These are phyloP conservation scores for Vigna radiata DNA, from an alignment of 306 rosid species.

Conservation along the genomic window DNA sequence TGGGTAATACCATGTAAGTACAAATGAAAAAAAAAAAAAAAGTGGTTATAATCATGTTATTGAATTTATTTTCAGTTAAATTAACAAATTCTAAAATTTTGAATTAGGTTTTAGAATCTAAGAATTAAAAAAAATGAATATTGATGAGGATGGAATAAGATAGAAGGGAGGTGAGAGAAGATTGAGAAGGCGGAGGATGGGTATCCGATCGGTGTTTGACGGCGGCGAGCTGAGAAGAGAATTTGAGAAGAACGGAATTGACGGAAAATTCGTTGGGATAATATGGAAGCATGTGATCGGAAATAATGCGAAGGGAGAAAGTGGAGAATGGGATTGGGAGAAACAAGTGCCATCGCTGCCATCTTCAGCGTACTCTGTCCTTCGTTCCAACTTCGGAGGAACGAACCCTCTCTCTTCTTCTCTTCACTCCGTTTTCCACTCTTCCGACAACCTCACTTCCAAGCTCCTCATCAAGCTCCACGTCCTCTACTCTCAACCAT, in stretches of 20 bases:
- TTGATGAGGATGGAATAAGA: too few relatives aligned
- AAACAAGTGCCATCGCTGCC: conserved; percentile 74
- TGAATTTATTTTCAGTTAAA: too few relatives aligned
- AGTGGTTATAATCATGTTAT: too few relatives aligned
- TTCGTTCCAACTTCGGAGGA: conserved; percentile 56
- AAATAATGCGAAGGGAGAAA: not conserved
- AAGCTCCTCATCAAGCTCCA: conserved; percentile 88
- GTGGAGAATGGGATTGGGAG: conserved; percentile 52
- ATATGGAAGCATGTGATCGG: conserved; percentile 72
- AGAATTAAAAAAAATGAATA: not conserved
- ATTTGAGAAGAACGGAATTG: conserved; percentile 59
- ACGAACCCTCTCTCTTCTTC: conserved; percentile 74
- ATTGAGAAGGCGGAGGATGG: conserved; percentile 40
- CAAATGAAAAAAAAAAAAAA: too few relatives aligned
- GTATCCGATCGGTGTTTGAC: conserved; percentile 79
- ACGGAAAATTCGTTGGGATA: conserved; percentile 61
- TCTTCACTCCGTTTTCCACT: conserved; percentile 76
- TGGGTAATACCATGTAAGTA: too few relatives aligned
- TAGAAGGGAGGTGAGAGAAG: too few relatives aligned
- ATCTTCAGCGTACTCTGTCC: conserved; percentile 64
- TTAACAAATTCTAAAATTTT: too few relatives aligned
- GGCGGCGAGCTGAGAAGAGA: conserved; percentile 63
- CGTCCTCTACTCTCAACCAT: conserved; percentile 28
- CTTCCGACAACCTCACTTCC: conserved; percentile 75
- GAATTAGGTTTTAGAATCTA: too few relatives aligned